phyloP scores from a whole-genome alignment of 1,284 basidiomycete genomes.

The Apiotrichum porosum region DNA sequence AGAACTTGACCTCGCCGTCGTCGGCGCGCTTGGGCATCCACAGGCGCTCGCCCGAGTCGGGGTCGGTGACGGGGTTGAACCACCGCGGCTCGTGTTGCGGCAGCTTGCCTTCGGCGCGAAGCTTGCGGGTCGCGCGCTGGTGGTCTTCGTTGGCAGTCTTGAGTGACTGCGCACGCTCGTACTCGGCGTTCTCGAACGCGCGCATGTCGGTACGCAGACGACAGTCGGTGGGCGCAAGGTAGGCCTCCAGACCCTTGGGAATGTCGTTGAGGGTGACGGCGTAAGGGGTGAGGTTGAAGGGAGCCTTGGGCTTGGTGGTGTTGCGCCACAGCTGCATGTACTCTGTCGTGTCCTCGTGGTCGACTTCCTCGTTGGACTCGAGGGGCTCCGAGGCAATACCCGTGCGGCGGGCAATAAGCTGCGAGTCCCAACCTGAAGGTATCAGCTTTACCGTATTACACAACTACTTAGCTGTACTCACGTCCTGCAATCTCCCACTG shows the following conservation, averaged over 20 bases:
- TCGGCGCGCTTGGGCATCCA: constrained; percentile 67
- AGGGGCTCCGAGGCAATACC: constrained; percentile 63
- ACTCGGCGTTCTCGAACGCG: constrained; percentile 89
- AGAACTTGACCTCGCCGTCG: constrained; percentile 64
- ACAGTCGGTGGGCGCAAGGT: constrained; percentile 87
- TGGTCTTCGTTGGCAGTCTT: constrained; percentile 83
- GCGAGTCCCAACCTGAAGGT: constrained; percentile 74
- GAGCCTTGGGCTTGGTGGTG: constrained; percentile 73
- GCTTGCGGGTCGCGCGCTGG: constrained; percentile 72
- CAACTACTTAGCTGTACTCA: constrained; percentile 20
- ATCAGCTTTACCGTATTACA: not conserved
- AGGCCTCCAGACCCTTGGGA: constrained; percentile 58
- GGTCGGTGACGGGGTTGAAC: constrained; percentile 71
- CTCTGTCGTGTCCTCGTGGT: constrained; percentile 35
- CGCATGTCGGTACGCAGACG: constrained; percentile 88
- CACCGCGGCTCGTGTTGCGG: constrained; percentile 75
- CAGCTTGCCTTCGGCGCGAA: constrained; percentile 69
- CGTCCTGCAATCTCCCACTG: constrained; percentile 86
- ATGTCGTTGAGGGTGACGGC: constrained; percentile 70
- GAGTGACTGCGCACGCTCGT: constrained; percentile 80
- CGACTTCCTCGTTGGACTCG: constrained; percentile 48
- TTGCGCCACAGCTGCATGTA: constrained; percentile 75
- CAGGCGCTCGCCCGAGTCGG: constrained; percentile 77
- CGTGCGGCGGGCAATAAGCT: constrained; percentile 77
- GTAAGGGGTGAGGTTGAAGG: constrained; percentile 93